Evolutionary conservation across 2,329 filamentous ascomycete species (phyloP), one percentile per base, ranked within the genome.

Genomic region (Stemphylium vesicarium): DNA sequence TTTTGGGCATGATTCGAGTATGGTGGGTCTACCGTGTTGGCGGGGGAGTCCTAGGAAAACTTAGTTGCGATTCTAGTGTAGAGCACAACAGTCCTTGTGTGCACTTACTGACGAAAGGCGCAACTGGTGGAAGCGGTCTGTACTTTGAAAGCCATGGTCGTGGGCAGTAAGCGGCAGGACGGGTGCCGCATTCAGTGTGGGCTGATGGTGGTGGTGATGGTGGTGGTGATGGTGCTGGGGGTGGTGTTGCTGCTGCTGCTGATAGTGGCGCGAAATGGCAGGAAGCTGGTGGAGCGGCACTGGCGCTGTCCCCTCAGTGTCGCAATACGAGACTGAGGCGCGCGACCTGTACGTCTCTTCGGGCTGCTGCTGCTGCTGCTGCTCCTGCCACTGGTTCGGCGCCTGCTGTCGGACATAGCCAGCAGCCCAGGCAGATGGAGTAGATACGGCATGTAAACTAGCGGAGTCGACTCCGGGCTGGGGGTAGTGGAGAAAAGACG

Each of bases 391-490:
- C 40, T 47, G 56, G 22, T 62, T 64, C 15, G 57, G 32, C 15
- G 42, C 50, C 29, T 57, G 42, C 9, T 33, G 57, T 41, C 66
- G 63, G 37, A 44, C 38, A 53, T 64, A 65, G 50, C 49, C 49
- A 42, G 62, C 29, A 26, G 61, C 24, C 68, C 68, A 74, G 1
- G 63, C 40, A 9, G 65, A 50, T 22, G 57, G 57, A 44, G 43
- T 36, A 52, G 60, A 45, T 47, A 62, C 32, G 36, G 46, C 54
- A n/a, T 60, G 62, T 42, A 59, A 24, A 50, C 62, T 60, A 63
- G 64, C 57, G 60, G 66, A 66, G 51, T 68, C 68, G 50, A 49
- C 57, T 57, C 60, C 60, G 62, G 57, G 52, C 40, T 65, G 62
- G 31, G 65, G 39, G 59, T 67, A 69, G 59, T 66, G 66, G 62